These are phyloP conservation scores for Gentiana straminea DNA, from an alignment of 257 asterid species.

Conservation along the genomic window DNA sequence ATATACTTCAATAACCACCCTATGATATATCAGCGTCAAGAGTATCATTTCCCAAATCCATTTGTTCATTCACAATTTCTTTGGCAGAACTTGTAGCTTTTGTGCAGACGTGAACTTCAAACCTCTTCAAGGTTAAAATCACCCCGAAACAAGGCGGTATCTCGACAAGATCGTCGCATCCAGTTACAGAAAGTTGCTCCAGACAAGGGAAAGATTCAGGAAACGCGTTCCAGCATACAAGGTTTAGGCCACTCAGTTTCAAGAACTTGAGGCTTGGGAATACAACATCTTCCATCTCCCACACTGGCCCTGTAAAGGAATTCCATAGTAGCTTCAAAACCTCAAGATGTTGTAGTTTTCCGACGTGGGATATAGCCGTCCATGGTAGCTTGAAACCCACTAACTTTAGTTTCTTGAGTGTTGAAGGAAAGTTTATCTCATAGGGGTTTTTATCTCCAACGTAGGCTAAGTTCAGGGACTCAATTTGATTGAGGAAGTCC, in stretches of 20 bases:
- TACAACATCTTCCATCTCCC: not conserved
- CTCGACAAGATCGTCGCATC: conserved; percentile 6
- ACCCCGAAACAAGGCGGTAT: not conserved
- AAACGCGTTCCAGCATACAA: not conserved
- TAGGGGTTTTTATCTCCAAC: not conserved
- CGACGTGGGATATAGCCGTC: not conserved
- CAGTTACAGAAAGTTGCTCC: conserved; percentile 7
- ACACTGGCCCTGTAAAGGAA: not conserved
- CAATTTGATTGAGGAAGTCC: not conserved
- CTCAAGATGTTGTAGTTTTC: not conserved
- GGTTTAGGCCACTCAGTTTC: not conserved
- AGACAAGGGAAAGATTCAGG: no score
- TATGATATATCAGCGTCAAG: no score
- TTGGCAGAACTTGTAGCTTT: conserved; percentile 9
- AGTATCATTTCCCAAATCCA: conserved; percentile 11
- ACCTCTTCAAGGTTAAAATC: no score
- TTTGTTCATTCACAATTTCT: conserved; percentile 20
- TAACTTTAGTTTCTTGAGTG: not conserved
- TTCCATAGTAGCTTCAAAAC: not conserved
- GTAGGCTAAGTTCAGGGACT: not conserved
- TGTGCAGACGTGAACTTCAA: not conserved
- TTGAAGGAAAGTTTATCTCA: not conserved
- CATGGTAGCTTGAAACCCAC: not conserved
- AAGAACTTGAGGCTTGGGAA: not conserved
- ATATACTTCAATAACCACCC: no score